Evolutionary conservation across 345 rosid species (phyloP), one percentile per base, ranked within the genome.

Genomic region (Pugionium cornutum): DNA sequence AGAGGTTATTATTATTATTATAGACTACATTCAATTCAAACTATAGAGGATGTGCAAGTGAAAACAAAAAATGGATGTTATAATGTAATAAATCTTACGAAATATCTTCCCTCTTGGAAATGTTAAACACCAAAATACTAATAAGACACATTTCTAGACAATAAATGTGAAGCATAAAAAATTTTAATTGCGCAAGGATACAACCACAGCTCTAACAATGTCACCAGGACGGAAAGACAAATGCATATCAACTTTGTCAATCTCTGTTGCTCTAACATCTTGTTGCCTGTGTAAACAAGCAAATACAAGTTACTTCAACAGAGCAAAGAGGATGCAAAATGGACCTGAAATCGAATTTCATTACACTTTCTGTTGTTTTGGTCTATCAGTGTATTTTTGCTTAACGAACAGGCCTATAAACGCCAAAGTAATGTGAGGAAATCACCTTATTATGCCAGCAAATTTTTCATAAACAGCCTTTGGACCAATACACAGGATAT

Each of bases 221-320:
- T 92, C 98, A 58, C 97, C 96, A 2, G 97, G 85, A 37, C 78
- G 94, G 72, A 83, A 92, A 41, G 96, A 87, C 29, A 60, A 59
- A 74, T 84, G 95, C 95, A 87, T 82, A 62, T 92, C 92, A 55
- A 92, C 96, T 81, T 87, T 87, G 77, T 92, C 94, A 70, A 92
- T 84, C 84, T 92, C 96, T 32, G 97, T 86, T 9, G 87, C 86
- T 76, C 98, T 86, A 52, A 92, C 98, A 76, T 92, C 98, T 78
- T 86, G 96, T 74, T 86, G 91, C 87, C 98, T 92, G 77, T 10
- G 80, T 39, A 7, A 51, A 49, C 28, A 31, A 25, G 1, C 10
- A 72, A 56, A 11, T 44, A 67, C 31, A 59, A 26, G 48, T 60
- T 59, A 58, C 11, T 26, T 9, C 9, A 9, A 39, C 42, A 39